These are phyloP conservation scores for Syzygium oleosum DNA, from an alignment of 345 rosid genomes.

Conservation along the genomic window DNA sequence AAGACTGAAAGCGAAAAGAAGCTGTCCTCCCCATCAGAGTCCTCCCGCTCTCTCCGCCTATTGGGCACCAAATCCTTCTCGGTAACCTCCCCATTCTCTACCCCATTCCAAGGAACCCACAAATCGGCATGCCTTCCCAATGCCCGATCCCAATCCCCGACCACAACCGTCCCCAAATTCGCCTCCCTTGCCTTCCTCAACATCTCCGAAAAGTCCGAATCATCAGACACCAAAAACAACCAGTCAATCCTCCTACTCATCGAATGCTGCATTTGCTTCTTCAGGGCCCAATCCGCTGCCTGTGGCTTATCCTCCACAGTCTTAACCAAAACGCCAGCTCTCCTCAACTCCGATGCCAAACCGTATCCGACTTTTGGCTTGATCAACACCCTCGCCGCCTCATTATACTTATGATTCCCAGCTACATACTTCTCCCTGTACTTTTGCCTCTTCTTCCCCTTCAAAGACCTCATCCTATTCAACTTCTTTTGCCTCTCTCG, in stretches of 20 bases:
- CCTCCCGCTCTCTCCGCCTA: conserved; percentile 26
- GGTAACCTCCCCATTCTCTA: conserved; percentile 63
- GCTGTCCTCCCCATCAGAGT: conserved; percentile 17
- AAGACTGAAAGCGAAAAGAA: conserved; percentile 37
- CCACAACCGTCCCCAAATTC: conserved; percentile 71
- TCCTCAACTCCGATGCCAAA: conserved; percentile 55
- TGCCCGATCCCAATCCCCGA: conserved; percentile 61
- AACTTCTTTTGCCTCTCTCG: conserved; percentile 82
- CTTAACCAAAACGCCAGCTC: conserved; percentile 79
- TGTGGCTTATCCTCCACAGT: conserved; percentile 92
- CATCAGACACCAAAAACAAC: conserved; percentile 82
- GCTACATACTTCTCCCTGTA: conserved; percentile 57
- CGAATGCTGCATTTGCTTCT: conserved; percentile 85
- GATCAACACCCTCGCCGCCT: conserved; percentile 55
- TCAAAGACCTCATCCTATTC: conserved; percentile 66
- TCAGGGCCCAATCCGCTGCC: conserved; percentile 96
- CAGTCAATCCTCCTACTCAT: conserved; percentile 86
- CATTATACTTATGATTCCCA: conserved; percentile 73
- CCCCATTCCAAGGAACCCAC: conserved; percentile 88
- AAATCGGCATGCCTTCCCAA: conserved; percentile 71
- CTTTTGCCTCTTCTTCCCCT: conserved; percentile 74
- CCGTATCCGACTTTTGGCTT: conserved; percentile 73
- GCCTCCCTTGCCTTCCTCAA: conserved; percentile 73
- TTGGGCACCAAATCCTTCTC: conserved; percentile 67
- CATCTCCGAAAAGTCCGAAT: conserved; percentile 69